Conservation (phyloP, 352 stramenopile species). For the Blastocystis sp. region DNA sequence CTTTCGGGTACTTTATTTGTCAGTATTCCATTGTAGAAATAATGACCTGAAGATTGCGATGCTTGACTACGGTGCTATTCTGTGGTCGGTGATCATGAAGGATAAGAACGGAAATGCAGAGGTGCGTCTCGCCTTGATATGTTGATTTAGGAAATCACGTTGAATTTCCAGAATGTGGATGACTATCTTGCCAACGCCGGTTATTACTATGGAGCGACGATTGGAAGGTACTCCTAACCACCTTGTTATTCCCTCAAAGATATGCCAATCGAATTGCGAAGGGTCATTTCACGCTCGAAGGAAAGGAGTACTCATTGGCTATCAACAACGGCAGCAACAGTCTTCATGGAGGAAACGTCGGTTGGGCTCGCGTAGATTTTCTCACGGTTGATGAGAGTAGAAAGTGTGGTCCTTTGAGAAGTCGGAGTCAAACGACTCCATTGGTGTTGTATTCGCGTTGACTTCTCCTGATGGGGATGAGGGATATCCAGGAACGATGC, state of each 20-base stretch:
- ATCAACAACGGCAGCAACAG: conserved; percentile 52
- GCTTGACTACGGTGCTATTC: conserved; percentile 41
- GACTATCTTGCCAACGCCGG: conserved; percentile 20
- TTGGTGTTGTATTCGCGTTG: conserved; percentile 20
- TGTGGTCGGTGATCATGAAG: conserved; percentile 22
- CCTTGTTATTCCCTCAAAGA: neutral
- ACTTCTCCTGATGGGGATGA: conserved; percentile 51
- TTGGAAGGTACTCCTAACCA: conserved; percentile 4
- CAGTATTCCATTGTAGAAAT: neutral
- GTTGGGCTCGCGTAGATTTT: neutral
- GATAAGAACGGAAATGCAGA: conserved; percentile 26
- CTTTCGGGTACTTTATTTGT: conserved; percentile 10
- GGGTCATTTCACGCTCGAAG: conserved; percentile 34
- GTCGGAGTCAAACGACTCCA: neutral
- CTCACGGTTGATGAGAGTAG: neutral
- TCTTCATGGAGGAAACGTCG: conserved; percentile 51
- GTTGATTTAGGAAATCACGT: conserved; percentile 10
- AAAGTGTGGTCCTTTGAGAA: conserved; percentile 41
- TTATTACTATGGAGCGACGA: conserved; percentile 19
- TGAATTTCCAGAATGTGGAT: conserved; percentile 33
- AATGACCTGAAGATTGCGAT: neutral
- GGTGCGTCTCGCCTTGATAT: neutral
- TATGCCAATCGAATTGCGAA: conserved; percentile 55
- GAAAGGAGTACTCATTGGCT: neutral
- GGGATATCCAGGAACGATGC: conserved; percentile 56